Evolutionary conservation across 768 basidiomycete genomes (phyloP).

Genomic region (Lyophyllum atratum): DNA sequence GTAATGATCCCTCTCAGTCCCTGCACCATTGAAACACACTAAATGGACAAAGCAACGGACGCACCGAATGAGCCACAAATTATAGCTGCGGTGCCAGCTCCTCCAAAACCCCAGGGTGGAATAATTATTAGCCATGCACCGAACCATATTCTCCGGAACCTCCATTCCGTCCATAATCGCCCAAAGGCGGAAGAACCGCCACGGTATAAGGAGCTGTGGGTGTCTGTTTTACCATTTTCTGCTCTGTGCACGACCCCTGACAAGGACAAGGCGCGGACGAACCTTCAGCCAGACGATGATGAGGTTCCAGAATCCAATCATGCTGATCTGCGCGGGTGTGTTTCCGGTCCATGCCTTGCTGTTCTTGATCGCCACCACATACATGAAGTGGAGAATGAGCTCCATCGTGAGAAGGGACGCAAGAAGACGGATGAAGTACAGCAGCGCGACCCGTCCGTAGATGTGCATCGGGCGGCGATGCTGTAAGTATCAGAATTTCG

Average conservation of each 20-base stretch:
- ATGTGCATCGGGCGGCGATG: conserved; percentile 60
- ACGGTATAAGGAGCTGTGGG: conserved; percentile 82
- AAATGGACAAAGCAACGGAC: conserved; percentile 9
- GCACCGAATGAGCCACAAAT: conserved; percentile 91
- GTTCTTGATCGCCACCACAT: conserved; percentile 96
- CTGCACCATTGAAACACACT: neutral
- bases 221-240: neutral
- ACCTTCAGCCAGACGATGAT: conserved; percentile 98
- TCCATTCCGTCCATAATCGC: conserved; percentile 86
- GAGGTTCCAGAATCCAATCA: conserved; percentile 98
- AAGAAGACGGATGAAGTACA: conserved; percentile 74
- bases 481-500: conserved; percentile 42
- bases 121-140: conserved; percentile 99
- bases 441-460: conserved; percentile 34
- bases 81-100: conserved; percentile 96
- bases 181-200: conserved; percentile 98
- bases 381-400: conserved; percentile 89
- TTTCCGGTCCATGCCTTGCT: conserved; percentile 78
- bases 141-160: conserved; percentile 97
- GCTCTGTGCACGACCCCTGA: no score
- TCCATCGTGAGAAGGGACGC: conserved; percentile 84
- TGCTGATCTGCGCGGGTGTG: conserved; percentile 76
- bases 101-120: conserved; percentile 93
- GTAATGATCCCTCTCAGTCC: no score
- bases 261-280: conserved; percentile 19